These are phyloP conservation scores for Oxalis stricta DNA, from an alignment of 441 rosid genomes.

Conservation along the genomic window DNA sequence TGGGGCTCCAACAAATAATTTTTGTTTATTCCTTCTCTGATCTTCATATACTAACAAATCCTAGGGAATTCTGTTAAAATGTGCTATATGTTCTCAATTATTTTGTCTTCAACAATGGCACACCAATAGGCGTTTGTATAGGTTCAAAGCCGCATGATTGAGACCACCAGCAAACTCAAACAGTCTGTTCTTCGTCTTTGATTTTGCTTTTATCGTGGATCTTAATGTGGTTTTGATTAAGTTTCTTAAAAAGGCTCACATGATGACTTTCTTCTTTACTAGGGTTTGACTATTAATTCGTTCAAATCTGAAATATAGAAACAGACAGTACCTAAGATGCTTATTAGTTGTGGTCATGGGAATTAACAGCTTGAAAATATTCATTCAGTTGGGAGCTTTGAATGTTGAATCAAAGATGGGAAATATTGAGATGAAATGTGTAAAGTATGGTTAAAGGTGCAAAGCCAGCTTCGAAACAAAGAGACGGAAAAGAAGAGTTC, in stretches of 20 bases:
- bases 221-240: not conserved
- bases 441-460: conserved; percentile 40
- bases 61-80: no score
- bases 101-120: no score
- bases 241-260: not conserved
- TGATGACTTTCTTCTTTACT: no score
- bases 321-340: no score
- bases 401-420: not conserved
- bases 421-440: not conserved
- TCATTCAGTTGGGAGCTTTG: not conserved
- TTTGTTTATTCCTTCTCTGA: no score
- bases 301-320: no score
- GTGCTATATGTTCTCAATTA: no score
- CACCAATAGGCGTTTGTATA: conserved; percentile 72
- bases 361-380: no score
- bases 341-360: no score
- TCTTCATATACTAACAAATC: no score
- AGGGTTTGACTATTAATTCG: no score
- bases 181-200: conserved; percentile 33
- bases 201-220: not conserved
- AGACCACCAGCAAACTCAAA: conserved; percentile 65
- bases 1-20: no score
- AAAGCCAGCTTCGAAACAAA: conserved; percentile 67
- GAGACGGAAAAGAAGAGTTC: conserved; percentile 90
- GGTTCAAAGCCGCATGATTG: conserved; percentile 84